Conservation (phyloP, 345 rosid species). For the Clausena lansium region DNA sequence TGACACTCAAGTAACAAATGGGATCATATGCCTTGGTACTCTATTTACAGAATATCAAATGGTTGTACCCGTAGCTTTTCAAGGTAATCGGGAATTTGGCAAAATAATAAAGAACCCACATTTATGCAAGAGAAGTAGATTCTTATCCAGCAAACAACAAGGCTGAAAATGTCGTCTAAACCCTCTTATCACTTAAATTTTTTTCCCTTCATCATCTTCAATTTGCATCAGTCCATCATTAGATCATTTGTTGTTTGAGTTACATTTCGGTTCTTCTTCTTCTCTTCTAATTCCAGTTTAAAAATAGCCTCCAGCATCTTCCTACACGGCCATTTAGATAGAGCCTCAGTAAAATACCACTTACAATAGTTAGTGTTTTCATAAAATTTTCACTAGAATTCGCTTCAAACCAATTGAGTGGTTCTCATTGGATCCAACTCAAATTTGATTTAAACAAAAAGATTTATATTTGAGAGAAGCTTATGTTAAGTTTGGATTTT, state of each 20-base stretch:
- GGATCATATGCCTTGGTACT: background rate
- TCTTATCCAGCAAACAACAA: constrained; percentile 36
- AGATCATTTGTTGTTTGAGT: constrained; percentile 23
- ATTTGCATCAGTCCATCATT: constrained; percentile 39
- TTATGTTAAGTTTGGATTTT: too few relatives aligned
- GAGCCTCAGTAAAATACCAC: too few relatives aligned
- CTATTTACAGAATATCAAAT: background rate
- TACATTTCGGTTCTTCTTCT: background rate
- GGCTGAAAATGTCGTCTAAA: constrained; percentile 32
- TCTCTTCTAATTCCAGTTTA: background rate
- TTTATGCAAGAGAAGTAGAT: constrained; percentile 27
- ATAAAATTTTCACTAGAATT: too few relatives aligned
- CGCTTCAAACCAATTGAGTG: too few relatives aligned
- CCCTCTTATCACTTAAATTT: constrained; percentile 40
- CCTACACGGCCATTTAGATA: too few relatives aligned
- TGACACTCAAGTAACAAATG: background rate
- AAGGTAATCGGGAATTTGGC: constrained; percentile 36
- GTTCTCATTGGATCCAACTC: too few relatives aligned
- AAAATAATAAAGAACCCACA: constrained; percentile 44
- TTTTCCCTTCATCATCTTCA: constrained; percentile 33
- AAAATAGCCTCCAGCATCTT: too few relatives aligned
- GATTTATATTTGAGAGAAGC: too few relatives aligned
- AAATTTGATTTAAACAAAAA: too few relatives aligned
- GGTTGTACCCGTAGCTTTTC: constrained; percentile 21
- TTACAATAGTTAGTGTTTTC: too few relatives aligned